Base-by-base conservation (phyloP, 1,284 basidiomycete species). In the Tilletia indica region DNA sequence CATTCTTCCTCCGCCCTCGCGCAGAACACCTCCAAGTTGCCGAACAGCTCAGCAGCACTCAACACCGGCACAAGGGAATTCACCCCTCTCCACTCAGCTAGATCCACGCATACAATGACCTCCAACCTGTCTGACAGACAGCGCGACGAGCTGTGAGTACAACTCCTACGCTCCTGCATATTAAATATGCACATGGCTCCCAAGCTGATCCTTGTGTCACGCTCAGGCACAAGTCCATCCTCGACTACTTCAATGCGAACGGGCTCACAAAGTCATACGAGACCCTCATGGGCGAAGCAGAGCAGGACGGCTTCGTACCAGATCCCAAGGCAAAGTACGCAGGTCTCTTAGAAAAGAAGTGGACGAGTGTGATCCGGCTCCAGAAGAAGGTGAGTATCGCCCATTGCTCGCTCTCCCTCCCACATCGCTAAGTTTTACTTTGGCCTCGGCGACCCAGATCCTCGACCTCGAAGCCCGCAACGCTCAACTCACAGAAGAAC, bases 281-380 rank as follows among this genome's bases (percentile, higher is more conserved):
- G 16, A 89, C 90, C 2, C 86, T 93, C 69, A 89, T 89, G 79
- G 79, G 85, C 36, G 91, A 93, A 69, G 66, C 77, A 0, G 74
- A 71, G 6, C 78, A 88, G 81, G 81, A 87, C 49, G 90, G 91
- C 71, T 93, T 93, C 82, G 87, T 88, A 9, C 90, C 90, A 21
- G 92, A 94, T 86, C 89, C 92, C 19, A 93, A 91, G 80, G 90
- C 91, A 67, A 92, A 92, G 81, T 92, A 90, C 82, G 89, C 90
- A 1, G 93, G 93, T 0, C 86, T 96, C 72, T 86, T 96, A 73
- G 93, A 93, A 86, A 95, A 94, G 89, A 96, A 96, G 85, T 96
- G 93, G 93, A 94, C 93, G 36, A 92, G 91, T 81, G 92, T 95
- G 31, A 94, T 96, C 73, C 88, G 93, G 74, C 84, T 96, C 80